Evolutionary conservation across 129 eudicot species (phyloP).

Genomic region (Calendula officinalis): DNA sequence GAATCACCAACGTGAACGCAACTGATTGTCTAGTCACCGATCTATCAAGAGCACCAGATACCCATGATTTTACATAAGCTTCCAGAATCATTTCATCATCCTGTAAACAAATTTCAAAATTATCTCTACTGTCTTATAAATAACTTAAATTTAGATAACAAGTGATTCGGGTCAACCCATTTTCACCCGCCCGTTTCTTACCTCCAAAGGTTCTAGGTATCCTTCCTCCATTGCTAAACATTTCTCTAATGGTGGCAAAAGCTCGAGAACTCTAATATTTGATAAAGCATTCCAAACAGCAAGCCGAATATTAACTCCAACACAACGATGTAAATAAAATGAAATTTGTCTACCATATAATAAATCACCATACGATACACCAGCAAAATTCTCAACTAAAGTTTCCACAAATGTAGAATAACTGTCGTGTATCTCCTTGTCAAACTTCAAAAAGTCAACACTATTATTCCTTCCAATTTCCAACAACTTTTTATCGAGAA

Average conservation of each 20-base stretch:
- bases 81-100: constrained; percentile 74
- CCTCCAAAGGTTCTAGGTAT: constrained; percentile 91
- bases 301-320: constrained; percentile 70
- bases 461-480: constrained; percentile 27
- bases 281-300: constrained; percentile 83
- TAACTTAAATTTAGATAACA: neutral
- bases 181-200: constrained; percentile 25
- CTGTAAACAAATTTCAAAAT: constrained; percentile 40
- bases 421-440: constrained; percentile 74
- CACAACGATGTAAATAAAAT: constrained; percentile 65
- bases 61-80: constrained; percentile 93
- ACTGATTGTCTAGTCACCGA: constrained; percentile 63
- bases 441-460: constrained; percentile 51
- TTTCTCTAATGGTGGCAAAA: constrained; percentile 73
- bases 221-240: constrained; percentile 65
- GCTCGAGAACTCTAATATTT: constrained; percentile 77
- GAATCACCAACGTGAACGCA: constrained; percentile 62
- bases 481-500: constrained; percentile 43
- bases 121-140: neutral
- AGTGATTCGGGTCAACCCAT: neutral
- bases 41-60: constrained; percentile 80
- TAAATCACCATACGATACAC: constrained; percentile 83
- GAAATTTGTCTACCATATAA: constrained; percentile 83
- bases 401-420: constrained; percentile 78
- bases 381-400: constrained; percentile 85